Base-by-base conservation (phyloP, 371 early-diverging fungal species). In the Smittium culicis region DNA sequence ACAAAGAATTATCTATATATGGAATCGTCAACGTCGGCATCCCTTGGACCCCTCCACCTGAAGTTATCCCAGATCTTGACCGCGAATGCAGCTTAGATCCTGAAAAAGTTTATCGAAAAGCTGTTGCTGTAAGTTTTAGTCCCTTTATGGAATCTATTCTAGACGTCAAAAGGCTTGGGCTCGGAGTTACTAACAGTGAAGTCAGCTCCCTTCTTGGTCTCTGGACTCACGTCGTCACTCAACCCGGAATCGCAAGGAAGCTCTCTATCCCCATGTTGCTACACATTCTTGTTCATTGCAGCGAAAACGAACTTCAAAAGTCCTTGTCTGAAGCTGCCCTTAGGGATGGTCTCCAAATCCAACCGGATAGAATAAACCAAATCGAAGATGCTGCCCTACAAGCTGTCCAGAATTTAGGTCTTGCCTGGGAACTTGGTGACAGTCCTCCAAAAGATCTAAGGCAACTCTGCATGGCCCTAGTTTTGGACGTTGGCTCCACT, bases 371-470 rank as follows among this genome's bases (percentile, higher is more conserved):
- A 31, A 76, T 75, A 33, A 75, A 73, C 61, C 77, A 76, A 35
- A 71, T 76, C 2, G 77, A 76, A 68, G 77, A 76, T 35, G 77
- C 77, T 1, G 77, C 77, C 24, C 68, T 76, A 66, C 77, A 76
- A 71, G 74, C 72, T 35, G 77, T 75, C 35, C 77, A 76, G 66
- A 74, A 74, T 68, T 64, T 76, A 61, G 77, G 77, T 28, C 68
- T 76, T 63, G 75, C 75, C 16, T 76, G 77, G 77, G 77, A 76
- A 67, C 74, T 76, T 11, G 77, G 77, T 32, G 77, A 76, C 68
- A 74, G 73, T 35, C 77, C 74, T 30, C 77, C 77, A 31, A 71
- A 70, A 59, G 75, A 76, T 57, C 71, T 76, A 67, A 72, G 75
- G 25, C 77, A 76, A 67, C 72, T 76, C 63, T 76, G 77, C 70